phyloP scores from a whole-genome alignment of 2,329 filamentous ascomycete species.

The Pseudocercospora cruenta region DNA sequence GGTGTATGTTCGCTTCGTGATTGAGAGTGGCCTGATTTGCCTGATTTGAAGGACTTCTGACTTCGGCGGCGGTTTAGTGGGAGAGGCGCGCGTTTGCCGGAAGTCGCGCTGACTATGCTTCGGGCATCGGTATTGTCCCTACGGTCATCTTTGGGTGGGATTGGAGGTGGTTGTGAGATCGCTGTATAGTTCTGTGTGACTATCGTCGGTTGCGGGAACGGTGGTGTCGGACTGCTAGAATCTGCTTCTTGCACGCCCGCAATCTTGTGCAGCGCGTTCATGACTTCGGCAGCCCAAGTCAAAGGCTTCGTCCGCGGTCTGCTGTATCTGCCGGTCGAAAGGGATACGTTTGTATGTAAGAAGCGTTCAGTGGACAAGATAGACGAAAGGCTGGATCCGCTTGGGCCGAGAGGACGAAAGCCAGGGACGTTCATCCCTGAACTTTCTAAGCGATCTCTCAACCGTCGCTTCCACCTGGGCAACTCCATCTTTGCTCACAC shows the following conservation, averaged over 20 bases:
- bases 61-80: slow-evolving; percentile 38
- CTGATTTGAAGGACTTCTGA: slow-evolving; percentile 31
- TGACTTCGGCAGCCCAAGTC: slow-evolving; percentile 23
- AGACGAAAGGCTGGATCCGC: neutral
- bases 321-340: slow-evolving; percentile 16
- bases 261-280: slow-evolving; percentile 41
- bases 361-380: neutral
- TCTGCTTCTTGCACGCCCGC: slow-evolving; percentile 39
- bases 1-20: slow-evolving; percentile 16
- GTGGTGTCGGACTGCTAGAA: slow-evolving; percentile 24
- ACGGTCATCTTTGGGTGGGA: slow-evolving; percentile 15
- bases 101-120: slow-evolving; percentile 13
- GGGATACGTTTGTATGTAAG: slow-evolving; percentile 1
- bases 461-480: neutral
- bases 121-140: slow-evolving; percentile 22
- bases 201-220: slow-evolving; percentile 15
- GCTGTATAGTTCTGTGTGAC: slow-evolving; percentile 26
- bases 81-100: slow-evolving; percentile 34
- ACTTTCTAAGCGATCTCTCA: neutral
- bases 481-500: neutral
- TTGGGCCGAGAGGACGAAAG: neutral
- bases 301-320: neutral
- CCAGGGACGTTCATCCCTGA: neutral
- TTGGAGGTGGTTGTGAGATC: slow-evolving; percentile 29
- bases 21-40: slow-evolving; percentile 13